These are phyloP conservation scores for Penicillium manginii DNA, from an alignment of 495 filamentous ascomycete genomes.

Conservation along the genomic window DNA sequence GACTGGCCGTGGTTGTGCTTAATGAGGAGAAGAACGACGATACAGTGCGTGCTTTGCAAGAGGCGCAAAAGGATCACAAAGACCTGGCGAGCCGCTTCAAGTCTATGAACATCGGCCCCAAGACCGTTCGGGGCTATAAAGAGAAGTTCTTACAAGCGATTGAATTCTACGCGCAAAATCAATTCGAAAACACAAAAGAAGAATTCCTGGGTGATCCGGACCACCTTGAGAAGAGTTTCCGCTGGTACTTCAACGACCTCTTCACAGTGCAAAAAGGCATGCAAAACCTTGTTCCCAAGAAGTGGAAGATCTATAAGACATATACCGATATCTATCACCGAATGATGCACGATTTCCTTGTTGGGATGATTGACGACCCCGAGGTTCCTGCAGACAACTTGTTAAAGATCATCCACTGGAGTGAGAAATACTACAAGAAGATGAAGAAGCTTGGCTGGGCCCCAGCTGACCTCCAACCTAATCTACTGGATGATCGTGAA, in stretches of 20 bases:
- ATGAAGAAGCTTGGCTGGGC: conserved; percentile 86
- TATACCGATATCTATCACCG: conserved; percentile 89
- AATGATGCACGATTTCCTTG: conserved; percentile 91
- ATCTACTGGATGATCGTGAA: conserved; percentile 86
- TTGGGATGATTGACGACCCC: conserved; percentile 78
- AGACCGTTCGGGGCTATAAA: conserved; percentile 93
- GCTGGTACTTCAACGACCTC: conserved; percentile 97
- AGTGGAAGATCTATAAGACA: conserved; percentile 94
- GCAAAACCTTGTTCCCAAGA: conserved; percentile 87
- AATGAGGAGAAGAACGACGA: conserved; percentile 96
- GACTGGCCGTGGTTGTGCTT: conserved; percentile 87
- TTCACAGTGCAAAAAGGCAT: conserved; percentile 90
- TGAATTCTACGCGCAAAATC: conserved; percentile 67
- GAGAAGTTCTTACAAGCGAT: conserved; percentile 89
- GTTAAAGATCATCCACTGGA: conserved; percentile 91
- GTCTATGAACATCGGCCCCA: conserved; percentile 88
- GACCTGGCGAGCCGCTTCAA: conserved; percentile 93
- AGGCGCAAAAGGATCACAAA: conserved; percentile 91
- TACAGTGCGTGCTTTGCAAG: conserved; percentile 84
- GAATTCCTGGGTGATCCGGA: conserved; percentile 81
- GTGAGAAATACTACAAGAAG: conserved; percentile 91
- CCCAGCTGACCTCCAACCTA: conserved; percentile 72
- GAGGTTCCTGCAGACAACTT: conserved; percentile 77
- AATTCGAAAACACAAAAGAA: conserved; percentile 74
- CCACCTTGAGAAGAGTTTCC: conserved; percentile 79